A percentile compares a stretch with the other conserved stretches of the same genome.
These are phyloP conservation scores for Salix udensis DNA, from an alignment of 345 rosid species.

Conservation along the genomic window DNA sequence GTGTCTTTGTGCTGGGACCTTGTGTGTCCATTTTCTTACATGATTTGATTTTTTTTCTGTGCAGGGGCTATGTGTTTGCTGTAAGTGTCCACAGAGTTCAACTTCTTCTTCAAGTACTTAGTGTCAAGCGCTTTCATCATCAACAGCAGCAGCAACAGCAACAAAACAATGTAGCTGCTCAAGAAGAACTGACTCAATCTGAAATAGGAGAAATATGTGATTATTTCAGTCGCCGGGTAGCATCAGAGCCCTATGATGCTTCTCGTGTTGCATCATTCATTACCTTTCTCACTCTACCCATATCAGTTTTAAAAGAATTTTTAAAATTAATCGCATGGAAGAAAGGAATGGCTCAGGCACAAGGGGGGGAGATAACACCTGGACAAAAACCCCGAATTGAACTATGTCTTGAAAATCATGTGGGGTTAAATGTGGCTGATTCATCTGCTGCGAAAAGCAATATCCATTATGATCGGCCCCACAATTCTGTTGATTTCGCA, in stretches of 20 bases:
- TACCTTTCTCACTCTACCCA: conserved; percentile 94
- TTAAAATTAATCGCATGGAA: conserved; percentile 96
- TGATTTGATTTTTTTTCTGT: conserved; percentile 24
- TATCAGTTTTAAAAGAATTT: conserved; percentile 87
- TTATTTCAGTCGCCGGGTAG: conserved; percentile 96
- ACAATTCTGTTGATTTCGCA: conserved; percentile 76
- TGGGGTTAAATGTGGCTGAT: conserved; percentile 45
- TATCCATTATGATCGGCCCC: conserved; percentile 78
- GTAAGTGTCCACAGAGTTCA: conserved; percentile 98
- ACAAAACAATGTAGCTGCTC: conserved; percentile 58
- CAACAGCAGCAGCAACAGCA: conserved; percentile 87
- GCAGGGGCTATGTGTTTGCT: conserved; percentile 94
- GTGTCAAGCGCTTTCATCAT: conserved; percentile 91
- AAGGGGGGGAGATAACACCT: conserved; percentile 75
- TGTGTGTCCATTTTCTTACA: background rate
- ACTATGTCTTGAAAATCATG: conserved; percentile 86
- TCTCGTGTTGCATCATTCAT: conserved; percentile 98
- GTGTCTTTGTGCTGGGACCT: background rate
- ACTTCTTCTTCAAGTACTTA: conserved; percentile 96
- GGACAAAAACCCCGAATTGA: conserved; percentile 90
- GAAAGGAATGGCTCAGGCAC: conserved; percentile 76
- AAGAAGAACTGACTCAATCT: conserved; percentile 77
- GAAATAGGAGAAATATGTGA: conserved; percentile 95
- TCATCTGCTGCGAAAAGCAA: conserved; percentile 71
- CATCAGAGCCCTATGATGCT: conserved; percentile 97